Evolutionary conservation across 148 eudicot genomes (phyloP), one percentile per base, ranked within the genome.

Genomic region (Rhododendron molle): DNA sequence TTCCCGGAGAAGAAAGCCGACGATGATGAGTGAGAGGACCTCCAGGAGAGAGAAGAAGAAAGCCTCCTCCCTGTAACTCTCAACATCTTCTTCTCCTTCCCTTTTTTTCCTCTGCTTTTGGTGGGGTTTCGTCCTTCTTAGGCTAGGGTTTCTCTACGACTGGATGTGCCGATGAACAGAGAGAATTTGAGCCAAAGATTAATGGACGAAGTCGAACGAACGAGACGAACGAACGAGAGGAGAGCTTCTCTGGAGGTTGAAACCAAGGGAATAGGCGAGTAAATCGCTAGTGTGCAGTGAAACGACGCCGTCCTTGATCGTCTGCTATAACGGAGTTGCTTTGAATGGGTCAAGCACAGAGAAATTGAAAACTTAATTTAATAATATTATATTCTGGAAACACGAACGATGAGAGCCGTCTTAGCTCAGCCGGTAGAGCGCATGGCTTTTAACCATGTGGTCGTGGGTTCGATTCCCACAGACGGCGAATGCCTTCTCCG

Each of bases 401-500:
- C 0, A 50, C 0, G 16, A 15, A 2, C 0, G 0, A 13, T 0
- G 7, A 11, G 38, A 23, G 93, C 88, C 93, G 89, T 92, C 92
- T 89, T 91, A 93, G 92, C 95, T 94, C 92, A 92, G 95, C 89
- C 21, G 95, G 94, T 93, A 94, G 94, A 94, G 95, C 94, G 93
- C 94, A 84, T 90, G 94, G 92, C 95, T 93, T 94, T 92, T 91
- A 94, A 94, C 93, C 95, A 86, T 85, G 94, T 92, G 94, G 93
- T 92, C 94, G 94, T 93, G 93, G 93, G 96, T 94, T 94, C 94
- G 93, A 94, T 89, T 87, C 92, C 94, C 93, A 91, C 94, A 93
- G 76, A 71, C 76, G 76, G 40, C 76, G 76, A 2, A 5, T 38
- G 0, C 43, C 40, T 38, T 38, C 40, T 4, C 4, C 40, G 5